These are phyloP conservation scores for Erythrophleum ivorense DNA, from an alignment of 331 rosid species.

Conservation along the genomic window DNA sequence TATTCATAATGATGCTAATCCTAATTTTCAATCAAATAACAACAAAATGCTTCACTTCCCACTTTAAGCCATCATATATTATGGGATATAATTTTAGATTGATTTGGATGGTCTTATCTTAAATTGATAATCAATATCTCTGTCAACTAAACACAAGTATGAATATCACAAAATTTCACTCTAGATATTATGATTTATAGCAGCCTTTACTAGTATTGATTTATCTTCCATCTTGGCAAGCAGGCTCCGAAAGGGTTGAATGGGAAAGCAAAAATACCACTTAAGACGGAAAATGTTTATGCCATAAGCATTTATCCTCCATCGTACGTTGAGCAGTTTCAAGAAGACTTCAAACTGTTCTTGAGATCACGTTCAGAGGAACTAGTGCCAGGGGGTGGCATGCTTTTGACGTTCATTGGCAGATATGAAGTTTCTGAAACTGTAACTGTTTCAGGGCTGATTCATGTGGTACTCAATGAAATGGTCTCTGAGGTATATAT, in stretches of 20 bases:
- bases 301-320: slow-evolving; percentile 37
- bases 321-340: slow-evolving; percentile 34
- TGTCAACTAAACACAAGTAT: too few species aligned
- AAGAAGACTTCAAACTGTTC: slow-evolving; percentile 43
- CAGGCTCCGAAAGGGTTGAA: background rate
- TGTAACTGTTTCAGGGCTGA: slow-evolving; percentile 9
- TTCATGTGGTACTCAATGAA: slow-evolving; percentile 39
- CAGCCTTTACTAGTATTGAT: background rate
- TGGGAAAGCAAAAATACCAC: background rate
- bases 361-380: slow-evolving; percentile 41
- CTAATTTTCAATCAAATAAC: too few species aligned
- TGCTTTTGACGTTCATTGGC: slow-evolving; percentile 38
- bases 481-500: slow-evolving; percentile 45
- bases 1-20: too few species aligned
- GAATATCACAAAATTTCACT: too few species aligned
- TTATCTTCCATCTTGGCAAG: background rate
- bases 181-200: too few species aligned
- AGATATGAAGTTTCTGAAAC: slow-evolving; percentile 32
- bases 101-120: too few species aligned
- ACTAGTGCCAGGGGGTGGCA: slow-evolving; percentile 43
- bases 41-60: too few species aligned
- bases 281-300: slow-evolving; percentile 31
- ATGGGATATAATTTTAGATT: too few species aligned
- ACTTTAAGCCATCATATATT: too few species aligned
- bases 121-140: too few species aligned